Evolutionary conservation across 306 rosid species (phyloP).

Genomic region (Fragaria ananassa): DNA sequence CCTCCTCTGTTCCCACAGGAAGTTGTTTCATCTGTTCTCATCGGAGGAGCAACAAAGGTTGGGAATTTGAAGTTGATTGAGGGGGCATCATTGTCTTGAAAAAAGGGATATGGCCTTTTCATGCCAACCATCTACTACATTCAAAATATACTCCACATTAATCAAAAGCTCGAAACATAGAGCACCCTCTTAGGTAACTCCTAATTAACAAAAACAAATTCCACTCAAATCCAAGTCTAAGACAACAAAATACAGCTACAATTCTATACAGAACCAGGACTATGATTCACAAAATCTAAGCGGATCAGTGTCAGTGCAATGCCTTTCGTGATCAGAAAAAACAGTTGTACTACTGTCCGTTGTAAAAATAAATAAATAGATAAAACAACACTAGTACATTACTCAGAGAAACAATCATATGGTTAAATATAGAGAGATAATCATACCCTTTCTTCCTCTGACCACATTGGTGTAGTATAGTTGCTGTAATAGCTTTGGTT

Average conservation of each 20-base stretch:
- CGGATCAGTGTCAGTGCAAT: background rate
- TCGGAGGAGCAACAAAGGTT: slow-evolving; percentile 33
- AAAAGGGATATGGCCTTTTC: slow-evolving; percentile 67
- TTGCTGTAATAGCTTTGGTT: slow-evolving; percentile 70
- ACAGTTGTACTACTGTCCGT: background rate
- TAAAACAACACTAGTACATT: background rate
- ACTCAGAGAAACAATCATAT: background rate
- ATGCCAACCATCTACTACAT: slow-evolving; percentile 48
- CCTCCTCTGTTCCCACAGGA: slow-evolving; percentile 29
- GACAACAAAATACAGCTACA: background rate
- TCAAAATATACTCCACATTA: slow-evolving; percentile 8
- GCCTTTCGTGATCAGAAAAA: background rate
- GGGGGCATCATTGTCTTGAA: slow-evolving; percentile 38
- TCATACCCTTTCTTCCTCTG: slow-evolving; percentile 53
- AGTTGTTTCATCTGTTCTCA: slow-evolving; percentile 39
- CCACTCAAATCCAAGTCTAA: background rate
- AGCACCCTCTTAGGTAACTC: background rate
- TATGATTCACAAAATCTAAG: background rate
- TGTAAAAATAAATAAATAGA: background rate
- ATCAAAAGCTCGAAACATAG: background rate
- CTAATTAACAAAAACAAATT: background rate
- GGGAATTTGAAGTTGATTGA: slow-evolving; percentile 39
- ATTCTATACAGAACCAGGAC: background rate
- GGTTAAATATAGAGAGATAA: background rate
- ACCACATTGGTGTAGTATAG: slow-evolving; percentile 25